Base-by-base conservation (phyloP, 805 yeast genomes). In the Spathaspora gorwiae region DNA sequence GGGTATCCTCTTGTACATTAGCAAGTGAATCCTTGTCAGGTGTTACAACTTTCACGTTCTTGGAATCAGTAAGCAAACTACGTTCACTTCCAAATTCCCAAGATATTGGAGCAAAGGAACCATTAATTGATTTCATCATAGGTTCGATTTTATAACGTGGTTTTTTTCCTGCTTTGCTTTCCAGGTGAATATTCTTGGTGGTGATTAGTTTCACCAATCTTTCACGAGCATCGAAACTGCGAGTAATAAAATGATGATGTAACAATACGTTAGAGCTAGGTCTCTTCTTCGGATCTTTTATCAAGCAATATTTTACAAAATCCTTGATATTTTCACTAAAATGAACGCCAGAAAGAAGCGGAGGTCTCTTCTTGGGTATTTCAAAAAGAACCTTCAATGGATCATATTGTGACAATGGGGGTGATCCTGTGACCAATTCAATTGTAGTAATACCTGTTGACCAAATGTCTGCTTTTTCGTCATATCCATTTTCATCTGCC, bases 401-500 rank as follows among this genome's bases (percentile, higher is more conserved):
- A 43, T 84, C 87, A 44, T 77, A 71, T 26, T 83, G 79, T 0
- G 87, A 65, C 44, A 80, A 70, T 0, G 99, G 99, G 0, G 97
- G 96, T 8, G 73, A 65, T 0, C 97, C 98, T 3, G 82, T 80
- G 1, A 86, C 75, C 40, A 94, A 68, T 64, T 94, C 99, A 55
- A 87, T 85, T 1, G 87, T 81, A 0, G 98, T 90, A 42, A 94
- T 92, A 0, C 99, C 99, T 19, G 90, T 70, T 0, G 97, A 89
- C 99, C 99, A 94, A 43, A 94, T 87, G 60, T 94, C 99, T 1
- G 90, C 96, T 56, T 85, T 87, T 50, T 83, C 86, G 57, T 87
- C 77, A 62, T 94, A 90, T 0, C 94, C 95, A 1, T 87, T 94
- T 56, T 84, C 86, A 49, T 83, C 87, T 56, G 85, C 76, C 60